phyloP scores from a whole-genome alignment of 768 basidiomycete genomes.

The Scleroderma bovista region DNA sequence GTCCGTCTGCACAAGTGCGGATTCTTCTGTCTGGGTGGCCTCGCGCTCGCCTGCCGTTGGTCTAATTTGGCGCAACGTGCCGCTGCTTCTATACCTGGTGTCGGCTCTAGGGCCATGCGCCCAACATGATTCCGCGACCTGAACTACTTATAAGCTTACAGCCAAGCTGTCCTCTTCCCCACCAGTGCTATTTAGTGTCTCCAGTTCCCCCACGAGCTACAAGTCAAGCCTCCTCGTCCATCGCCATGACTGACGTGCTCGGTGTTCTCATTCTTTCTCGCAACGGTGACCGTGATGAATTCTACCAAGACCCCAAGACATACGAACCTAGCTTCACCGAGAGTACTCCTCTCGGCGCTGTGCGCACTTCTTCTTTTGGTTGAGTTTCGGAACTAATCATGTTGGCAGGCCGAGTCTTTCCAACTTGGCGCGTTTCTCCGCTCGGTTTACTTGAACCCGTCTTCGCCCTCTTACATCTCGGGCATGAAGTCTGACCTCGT shows the following conservation, averaged over 20 bases:
- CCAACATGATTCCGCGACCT: slow-evolving; percentile 23
- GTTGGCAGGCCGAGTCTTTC: slow-evolving; percentile 56
- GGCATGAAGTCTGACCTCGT: slow-evolving; percentile 64
- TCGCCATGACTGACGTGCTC: slow-evolving; percentile 46
- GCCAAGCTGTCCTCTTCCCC: slow-evolving; percentile 5
- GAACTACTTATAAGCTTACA: slow-evolving; percentile 19
- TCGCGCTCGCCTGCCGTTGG: slow-evolving; percentile 27
- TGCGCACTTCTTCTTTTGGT: slow-evolving; percentile 24
- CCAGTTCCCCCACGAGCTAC: slow-evolving; percentile 9
- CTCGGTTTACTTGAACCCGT: slow-evolving; percentile 56
- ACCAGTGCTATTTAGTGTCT: slow-evolving; percentile 14
- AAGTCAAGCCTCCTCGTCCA: not conserved
- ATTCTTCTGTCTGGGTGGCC: slow-evolving; percentile 26
- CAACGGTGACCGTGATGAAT: slow-evolving; percentile 69
- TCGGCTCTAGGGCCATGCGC: slow-evolving; percentile 25
- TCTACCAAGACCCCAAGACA: slow-evolving; percentile 65
- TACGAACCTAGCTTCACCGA: slow-evolving; percentile 59
- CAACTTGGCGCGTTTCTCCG: slow-evolving; percentile 59
- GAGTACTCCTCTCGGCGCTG: slow-evolving; percentile 74
- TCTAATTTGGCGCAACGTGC: slow-evolving; percentile 20
- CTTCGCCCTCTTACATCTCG: slow-evolving; percentile 64
- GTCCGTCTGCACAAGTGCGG: slow-evolving; percentile 23
- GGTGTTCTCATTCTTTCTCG: slow-evolving; percentile 75
- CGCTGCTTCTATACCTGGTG: slow-evolving; percentile 18
- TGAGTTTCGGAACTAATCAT: not conserved